Evolutionary conservation across 2,329 filamentous ascomycete species (phyloP).

Genomic region (Microsporum canis): DNA sequence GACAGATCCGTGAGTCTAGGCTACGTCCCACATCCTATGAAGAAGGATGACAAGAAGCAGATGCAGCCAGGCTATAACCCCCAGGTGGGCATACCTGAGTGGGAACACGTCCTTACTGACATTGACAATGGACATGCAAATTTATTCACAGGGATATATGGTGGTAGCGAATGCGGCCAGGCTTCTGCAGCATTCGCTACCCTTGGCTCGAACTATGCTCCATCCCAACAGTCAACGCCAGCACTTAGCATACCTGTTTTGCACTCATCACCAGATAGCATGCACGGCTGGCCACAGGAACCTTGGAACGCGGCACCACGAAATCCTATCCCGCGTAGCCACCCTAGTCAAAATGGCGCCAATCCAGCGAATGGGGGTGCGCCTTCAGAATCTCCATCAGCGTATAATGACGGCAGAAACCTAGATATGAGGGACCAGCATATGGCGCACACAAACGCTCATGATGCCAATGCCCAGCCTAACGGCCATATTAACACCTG

Average conservation of each 20-base stretch:
- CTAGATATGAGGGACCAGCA: neutral
- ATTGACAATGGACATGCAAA: conserved; percentile 71
- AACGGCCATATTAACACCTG: neutral
- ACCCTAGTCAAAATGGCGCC: conserved; percentile 16
- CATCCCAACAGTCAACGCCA: conserved; percentile 9
- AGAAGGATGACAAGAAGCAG: conserved; percentile 27
- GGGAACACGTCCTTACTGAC: conserved; percentile 69
- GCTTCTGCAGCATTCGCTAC: conserved; percentile 10
- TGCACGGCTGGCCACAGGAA: conserved; percentile 30
- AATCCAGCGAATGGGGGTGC: neutral
- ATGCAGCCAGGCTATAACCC: conserved; percentile 22
- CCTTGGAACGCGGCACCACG: conserved; percentile 30
- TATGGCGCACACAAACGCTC: neutral
- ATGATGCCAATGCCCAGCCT: neutral
- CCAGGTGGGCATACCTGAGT: conserved; percentile 55
- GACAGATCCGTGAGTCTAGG: conserved; percentile 37
- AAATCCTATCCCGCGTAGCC: conserved; percentile 32
- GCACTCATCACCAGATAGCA: conserved; percentile 15
- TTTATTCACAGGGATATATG: conserved; percentile 51
- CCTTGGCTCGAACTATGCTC: conserved; percentile 8
- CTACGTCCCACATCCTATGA: conserved; percentile 41
- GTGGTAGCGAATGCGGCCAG: conserved; percentile 31
- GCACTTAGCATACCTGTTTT: conserved; percentile 13
- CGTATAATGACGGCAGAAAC: neutral
- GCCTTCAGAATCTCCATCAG: neutral